Evolutionary conservation across 2,329 filamentous ascomycete species (phyloP).

Genomic region (Penicillium vulpinum): DNA sequence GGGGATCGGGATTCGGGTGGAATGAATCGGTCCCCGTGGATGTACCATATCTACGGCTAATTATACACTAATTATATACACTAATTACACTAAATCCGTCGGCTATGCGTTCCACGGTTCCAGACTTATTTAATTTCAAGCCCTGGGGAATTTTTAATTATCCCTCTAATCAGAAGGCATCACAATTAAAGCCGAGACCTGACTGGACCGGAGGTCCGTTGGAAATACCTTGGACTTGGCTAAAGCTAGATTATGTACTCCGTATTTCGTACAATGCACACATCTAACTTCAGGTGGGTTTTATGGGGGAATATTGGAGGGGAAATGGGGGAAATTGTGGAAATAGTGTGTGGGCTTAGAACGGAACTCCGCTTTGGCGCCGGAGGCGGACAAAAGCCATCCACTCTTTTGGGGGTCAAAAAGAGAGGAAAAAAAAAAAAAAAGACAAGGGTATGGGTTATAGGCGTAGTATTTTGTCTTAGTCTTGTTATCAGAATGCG

Average conservation of each 20-base stretch:
- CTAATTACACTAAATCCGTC: too few relatives aligned
- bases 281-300: background rate
- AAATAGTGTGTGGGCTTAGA: too few relatives aligned
- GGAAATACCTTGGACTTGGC: background rate
- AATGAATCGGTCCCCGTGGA: background rate
- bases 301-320: background rate
- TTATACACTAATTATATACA: too few relatives aligned
- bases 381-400: background rate
- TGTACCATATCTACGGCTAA: too few relatives aligned
- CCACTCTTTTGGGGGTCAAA: constrained; percentile 5
- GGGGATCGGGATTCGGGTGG: too few relatives aligned
- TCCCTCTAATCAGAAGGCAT: constrained; percentile 3
- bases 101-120: background rate
- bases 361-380: constrained; percentile 15
- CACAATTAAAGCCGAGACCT: constrained; percentile 1
- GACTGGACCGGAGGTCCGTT: constrained; percentile 25
- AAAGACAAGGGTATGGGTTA: background rate
- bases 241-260: background rate
- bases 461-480: background rate
- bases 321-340: too few relatives aligned
- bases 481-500: background rate
- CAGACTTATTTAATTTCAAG: background rate
- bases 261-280: background rate
- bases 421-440: background rate
- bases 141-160: background rate